phyloP scores from a whole-genome alignment of 225 moss, liverwort and hornwort species.

The Rhytidiadelphus loreus region DNA sequence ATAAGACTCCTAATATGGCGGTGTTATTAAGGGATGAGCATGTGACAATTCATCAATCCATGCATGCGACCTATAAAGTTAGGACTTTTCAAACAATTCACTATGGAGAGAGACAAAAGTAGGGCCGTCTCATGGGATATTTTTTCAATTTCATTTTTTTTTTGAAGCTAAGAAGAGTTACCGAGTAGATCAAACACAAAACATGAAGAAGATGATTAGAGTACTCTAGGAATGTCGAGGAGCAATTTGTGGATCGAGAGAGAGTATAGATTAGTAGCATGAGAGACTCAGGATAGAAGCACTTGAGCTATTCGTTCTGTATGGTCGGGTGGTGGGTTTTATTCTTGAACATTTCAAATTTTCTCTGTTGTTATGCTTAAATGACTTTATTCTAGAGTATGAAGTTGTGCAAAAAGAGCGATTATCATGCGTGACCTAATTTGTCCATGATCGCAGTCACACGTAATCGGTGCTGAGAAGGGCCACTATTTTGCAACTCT shows the following conservation, averaged over 20 bases:
- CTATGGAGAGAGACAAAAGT: background rate
- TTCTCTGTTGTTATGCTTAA: background rate
- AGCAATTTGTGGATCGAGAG: background rate
- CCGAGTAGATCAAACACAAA: background rate
- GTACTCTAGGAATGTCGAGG: background rate
- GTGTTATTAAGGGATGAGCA: background rate
- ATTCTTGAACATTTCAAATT: background rate
- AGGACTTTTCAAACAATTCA: background rate
- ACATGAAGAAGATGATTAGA: background rate
- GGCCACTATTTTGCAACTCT: background rate
- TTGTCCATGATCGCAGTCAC: constrained; percentile 8
- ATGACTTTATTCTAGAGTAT: background rate
- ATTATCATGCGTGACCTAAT: background rate
- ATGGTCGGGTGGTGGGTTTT: background rate
- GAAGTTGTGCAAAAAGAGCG: background rate
- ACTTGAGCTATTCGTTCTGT: background rate
- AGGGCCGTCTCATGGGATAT: background rate
- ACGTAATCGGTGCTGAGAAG: background rate
- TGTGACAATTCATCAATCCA: background rate
- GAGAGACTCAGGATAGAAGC: background rate
- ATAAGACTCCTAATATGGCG: background rate
- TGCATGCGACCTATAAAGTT: background rate
- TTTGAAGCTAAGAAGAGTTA: background rate
- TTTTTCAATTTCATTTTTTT: background rate
- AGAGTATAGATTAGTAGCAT: background rate